phyloP scores from a whole-genome alignment of 768 basidiomycete genomes.

The Punctularia strigosozonata region DNA sequence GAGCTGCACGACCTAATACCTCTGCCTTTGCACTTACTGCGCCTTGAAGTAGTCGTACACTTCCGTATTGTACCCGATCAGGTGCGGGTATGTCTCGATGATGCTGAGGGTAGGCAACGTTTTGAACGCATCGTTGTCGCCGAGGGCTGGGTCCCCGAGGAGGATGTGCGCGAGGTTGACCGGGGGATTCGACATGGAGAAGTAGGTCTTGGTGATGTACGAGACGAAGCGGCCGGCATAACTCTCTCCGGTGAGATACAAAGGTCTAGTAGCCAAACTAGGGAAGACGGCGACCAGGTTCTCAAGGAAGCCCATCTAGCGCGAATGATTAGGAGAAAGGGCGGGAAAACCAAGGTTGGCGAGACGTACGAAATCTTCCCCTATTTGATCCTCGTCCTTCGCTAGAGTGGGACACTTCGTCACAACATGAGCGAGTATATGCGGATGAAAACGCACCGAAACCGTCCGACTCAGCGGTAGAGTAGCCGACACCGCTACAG shows the following conservation, averaged over 20 bases:
- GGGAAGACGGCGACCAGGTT: constrained; percentile 63
- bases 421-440: background rate
- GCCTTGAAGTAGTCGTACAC: constrained; percentile 58
- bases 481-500: constrained; percentile 44
- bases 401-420: constrained; percentile 6
- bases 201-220: constrained; percentile 66
- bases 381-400: constrained; percentile 52
- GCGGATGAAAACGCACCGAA: constrained; percentile 31
- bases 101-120: constrained; percentile 46
- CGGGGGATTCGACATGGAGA: constrained; percentile 49
- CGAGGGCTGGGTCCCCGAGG: constrained; percentile 59
- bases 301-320: constrained; percentile 50
- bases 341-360: constrained; percentile 2
- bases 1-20: no score
- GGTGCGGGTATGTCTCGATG: constrained; percentile 63
- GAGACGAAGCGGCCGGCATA: constrained; percentile 58
- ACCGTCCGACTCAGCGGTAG: constrained; percentile 50
- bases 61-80: constrained; percentile 59
- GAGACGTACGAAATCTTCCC: constrained; percentile 30
- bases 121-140: constrained; percentile 36
- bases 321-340: background rate
- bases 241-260: constrained; percentile 52
- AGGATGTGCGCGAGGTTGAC: constrained; percentile 56
- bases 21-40: no score
- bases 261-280: constrained; percentile 42